Evolutionary conservation across 2,329 filamentous ascomycete species (phyloP).

Genomic region (Xylaria multiplex): DNA sequence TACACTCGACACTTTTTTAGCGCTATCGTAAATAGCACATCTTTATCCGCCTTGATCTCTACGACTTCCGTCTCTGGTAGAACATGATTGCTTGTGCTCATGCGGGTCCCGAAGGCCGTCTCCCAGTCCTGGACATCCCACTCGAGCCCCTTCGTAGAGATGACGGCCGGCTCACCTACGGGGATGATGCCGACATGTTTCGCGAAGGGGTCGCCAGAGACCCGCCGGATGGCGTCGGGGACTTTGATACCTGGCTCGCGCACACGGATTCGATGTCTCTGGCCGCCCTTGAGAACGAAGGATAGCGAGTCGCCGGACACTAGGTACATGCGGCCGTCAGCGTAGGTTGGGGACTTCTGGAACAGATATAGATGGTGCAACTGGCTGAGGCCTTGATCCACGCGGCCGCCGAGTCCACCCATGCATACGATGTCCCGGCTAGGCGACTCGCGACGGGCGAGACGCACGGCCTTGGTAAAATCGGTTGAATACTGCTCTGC

Average conservation of each 20-base stretch:
- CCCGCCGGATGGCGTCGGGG: background rate
- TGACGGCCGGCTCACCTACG: conserved; percentile 78
- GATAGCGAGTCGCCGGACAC: conserved; percentile 84
- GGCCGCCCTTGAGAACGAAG: conserved; percentile 73
- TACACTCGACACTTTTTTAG: conserved; percentile 51
- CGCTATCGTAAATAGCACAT: conserved; percentile 80
- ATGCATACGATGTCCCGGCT: conserved; percentile 75
- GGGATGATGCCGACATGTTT: conserved; percentile 89
- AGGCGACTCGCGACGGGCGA: conserved; percentile 39
- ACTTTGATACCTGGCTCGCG: conserved; percentile 53
- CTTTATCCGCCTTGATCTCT: conserved; percentile 68
- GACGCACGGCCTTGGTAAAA: conserved; percentile 81
- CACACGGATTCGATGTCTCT: conserved; percentile 72
- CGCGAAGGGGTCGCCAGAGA: conserved; percentile 64
- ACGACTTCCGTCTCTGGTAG: conserved; percentile 67
- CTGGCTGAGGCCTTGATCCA: conserved; percentile 91
- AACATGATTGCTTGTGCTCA: conserved; percentile 86
- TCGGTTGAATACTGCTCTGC: conserved; percentile 90
- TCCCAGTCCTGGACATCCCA: conserved; percentile 91
- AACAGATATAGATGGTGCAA: conserved; percentile 83
- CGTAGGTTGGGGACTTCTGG: conserved; percentile 59
- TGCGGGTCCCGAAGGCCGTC: conserved; percentile 76
- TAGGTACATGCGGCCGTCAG: conserved; percentile 74
- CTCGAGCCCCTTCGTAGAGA: conserved; percentile 82
- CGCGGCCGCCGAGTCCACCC: conserved; percentile 86